Percentiles rank a stretch among this genome's conserved stretches.
These are phyloP conservation scores for Candida boidinii DNA, from an alignment of 805 yeast species.

Conservation along the genomic window DNA sequence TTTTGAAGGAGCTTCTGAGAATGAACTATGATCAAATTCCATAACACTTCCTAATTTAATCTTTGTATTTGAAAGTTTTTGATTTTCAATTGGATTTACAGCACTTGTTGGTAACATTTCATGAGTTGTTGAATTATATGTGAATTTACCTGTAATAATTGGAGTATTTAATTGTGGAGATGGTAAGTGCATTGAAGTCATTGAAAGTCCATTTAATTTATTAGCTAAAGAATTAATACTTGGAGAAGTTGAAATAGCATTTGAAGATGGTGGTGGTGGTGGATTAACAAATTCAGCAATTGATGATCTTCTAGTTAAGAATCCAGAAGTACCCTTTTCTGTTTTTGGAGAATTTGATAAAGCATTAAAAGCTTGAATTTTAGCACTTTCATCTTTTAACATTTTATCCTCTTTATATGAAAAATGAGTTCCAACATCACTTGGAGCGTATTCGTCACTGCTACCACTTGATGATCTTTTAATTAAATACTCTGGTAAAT, in stretches of 20 bases:
- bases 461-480: too few species aligned
- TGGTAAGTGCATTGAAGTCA: conserved; percentile 1
- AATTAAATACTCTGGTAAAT: too few species aligned
- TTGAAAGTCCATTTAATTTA: conserved; percentile 6
- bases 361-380: conserved; percentile 48
- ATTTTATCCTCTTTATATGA: conserved; percentile 58
- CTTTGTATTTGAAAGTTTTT: conserved; percentile 11
- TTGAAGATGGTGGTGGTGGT: conserved; percentile 27
- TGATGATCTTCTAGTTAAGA: conserved; percentile 22
- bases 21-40: conserved; percentile 37
- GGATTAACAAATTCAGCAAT: conserved; percentile 27
- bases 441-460: too few species aligned
- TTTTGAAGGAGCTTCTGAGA: conserved; percentile 54
- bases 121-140: conserved; percentile 22
- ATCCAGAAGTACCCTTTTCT: conserved; percentile 17
- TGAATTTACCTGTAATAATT: conserved; percentile 11
- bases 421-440: conserved; percentile 51
- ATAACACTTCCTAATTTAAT: conserved; percentile 38
- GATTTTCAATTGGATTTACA: not conserved
- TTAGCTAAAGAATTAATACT: too few species aligned
- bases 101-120: conserved; percentile 11
- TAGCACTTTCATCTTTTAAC: conserved; percentile 61
- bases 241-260: not conserved
- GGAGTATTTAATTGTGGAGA: conserved; percentile 1
- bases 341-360: conserved; percentile 23